Evolutionary conservation across 2,329 filamentous ascomycete genomes (phyloP), one percentile per base, ranked within the genome.

Genomic region (Shiraia bambusicola): DNA sequence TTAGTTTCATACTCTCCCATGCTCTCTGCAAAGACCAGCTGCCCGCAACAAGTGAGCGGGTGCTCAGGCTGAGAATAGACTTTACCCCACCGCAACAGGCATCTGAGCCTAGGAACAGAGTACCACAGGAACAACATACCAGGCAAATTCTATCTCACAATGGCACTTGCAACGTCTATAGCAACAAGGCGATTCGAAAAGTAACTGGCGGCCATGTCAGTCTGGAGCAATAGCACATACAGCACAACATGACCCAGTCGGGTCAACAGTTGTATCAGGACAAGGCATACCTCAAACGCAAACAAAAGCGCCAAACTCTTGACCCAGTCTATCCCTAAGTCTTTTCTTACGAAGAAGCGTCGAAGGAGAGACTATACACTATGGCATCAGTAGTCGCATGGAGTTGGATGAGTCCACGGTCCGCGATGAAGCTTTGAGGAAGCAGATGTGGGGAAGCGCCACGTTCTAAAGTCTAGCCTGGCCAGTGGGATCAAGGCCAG

Each of bases 291-390:
- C 63, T 65, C 54, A 59, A 61, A 66, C 46, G 56, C 54, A 54
- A 56, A 57, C 54, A 58, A 66, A 22, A 63, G 59, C 66, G 62
- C 66, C 65, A 59, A 69, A 65, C 53, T 66, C 63, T 69, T 66
- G 54, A 67, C 56, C 65, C 64, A 58, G 51, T 69, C 66, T 69
- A 69, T 69, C 66, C 66, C 66, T 68, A 69, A 22, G 52, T 69
- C 64, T 66, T 66, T n/a, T 58, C 56, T 52, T 47, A 55, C 56
- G 55, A 53, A 61, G 55, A 65, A 64, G 58, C 41, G 56, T 56
- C 58, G 57, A 66, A 60, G 53, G 52, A 56, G 59, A 62, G 56
- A 59, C 51, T 52, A 57, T 58, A 61, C 58, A 56, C 56, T 64
- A 63, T 57, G 51, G 55, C 61, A 66, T 66, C 58, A 56, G 60